These are phyloP conservation scores for Eremochloa ophiuroides DNA, from an alignment of 176 grass and related monocot genomes.

Conservation along the genomic window DNA sequence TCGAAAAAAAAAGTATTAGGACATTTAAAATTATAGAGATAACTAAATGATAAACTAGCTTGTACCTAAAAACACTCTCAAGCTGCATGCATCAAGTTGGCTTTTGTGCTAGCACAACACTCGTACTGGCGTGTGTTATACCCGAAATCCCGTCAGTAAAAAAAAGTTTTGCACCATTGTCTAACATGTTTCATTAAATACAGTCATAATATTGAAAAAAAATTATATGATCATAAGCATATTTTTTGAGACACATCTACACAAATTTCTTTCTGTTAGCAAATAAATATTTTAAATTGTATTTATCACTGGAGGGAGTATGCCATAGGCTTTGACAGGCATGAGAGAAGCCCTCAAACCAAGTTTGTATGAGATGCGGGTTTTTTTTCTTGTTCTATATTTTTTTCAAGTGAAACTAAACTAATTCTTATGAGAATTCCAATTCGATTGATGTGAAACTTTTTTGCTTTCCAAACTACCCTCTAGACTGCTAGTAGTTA, in stretches of 20 bases:
- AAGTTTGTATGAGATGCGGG: no score
- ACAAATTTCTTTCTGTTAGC: neutral
- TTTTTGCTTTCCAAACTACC: neutral
- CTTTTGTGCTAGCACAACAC: neutral
- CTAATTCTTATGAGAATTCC: neutral
- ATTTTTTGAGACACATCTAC: neutral
- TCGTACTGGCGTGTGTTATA: neutral
- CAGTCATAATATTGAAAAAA: neutral
- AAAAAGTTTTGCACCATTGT: neutral
- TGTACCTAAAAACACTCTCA: neutral
- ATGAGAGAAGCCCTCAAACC: neutral
- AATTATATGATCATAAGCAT: neutral
- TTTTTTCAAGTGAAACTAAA: neutral
- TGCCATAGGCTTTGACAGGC: neutral
- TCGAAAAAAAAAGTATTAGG: no score
- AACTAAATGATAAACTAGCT: neutral
- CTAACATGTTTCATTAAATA: neutral
- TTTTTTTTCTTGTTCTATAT: neutral
- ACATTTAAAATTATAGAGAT: neutral
- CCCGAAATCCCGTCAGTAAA: neutral
- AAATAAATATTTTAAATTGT: neutral
- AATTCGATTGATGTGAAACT: rapidly evolving
- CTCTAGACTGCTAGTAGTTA: neutral
- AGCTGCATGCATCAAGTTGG: neutral
- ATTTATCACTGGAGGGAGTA: neutral